These are phyloP conservation scores for Phytophthora pini DNA, from an alignment of 352 stramenopile genomes.

Conservation along the genomic window DNA sequence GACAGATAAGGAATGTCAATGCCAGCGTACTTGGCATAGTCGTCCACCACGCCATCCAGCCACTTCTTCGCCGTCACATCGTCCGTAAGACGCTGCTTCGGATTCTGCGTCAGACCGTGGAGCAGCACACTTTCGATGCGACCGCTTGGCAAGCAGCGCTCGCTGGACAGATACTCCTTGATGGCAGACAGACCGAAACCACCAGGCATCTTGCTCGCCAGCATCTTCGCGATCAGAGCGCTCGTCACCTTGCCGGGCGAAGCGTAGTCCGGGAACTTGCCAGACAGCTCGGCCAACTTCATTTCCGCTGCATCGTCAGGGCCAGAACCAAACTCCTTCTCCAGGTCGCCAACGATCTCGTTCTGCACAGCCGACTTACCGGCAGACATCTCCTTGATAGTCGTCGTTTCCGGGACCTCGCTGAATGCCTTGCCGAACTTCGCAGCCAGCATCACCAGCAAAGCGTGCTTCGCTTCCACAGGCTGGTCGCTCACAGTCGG, in stretches of 20 bases:
- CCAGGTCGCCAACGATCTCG: slow-evolving; percentile 87
- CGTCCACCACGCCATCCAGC: slow-evolving; percentile 79
- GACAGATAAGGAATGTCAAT: slow-evolving; percentile 68
- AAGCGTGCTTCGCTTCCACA: slow-evolving; percentile 77
- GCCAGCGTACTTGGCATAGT: slow-evolving; percentile 70
- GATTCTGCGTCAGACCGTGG: slow-evolving; percentile 71
- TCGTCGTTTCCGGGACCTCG: slow-evolving; percentile 66
- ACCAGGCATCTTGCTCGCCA: slow-evolving; percentile 83
- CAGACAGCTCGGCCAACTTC: slow-evolving; percentile 75
- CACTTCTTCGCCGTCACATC: slow-evolving; percentile 76
- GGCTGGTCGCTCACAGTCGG: slow-evolving; percentile 65
- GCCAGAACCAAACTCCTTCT: slow-evolving; percentile 85
- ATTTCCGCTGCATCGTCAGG: slow-evolving; percentile 81
- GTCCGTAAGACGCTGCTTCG: slow-evolving; percentile 72
- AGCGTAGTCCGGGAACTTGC: slow-evolving; percentile 71
- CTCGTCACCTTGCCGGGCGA: slow-evolving; percentile 81
- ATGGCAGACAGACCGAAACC: slow-evolving; percentile 81
- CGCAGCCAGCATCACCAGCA: slow-evolving; percentile 76
- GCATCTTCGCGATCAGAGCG: slow-evolving; percentile 79
- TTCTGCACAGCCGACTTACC: slow-evolving; percentile 91
- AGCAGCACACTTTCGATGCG: slow-evolving; percentile 84
- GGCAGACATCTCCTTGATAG: slow-evolving; percentile 81
- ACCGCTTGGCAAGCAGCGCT: slow-evolving; percentile 76
- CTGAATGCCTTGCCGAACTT: slow-evolving; percentile 81
- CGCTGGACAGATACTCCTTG: slow-evolving; percentile 71